Evolutionary conservation across 2,329 filamentous ascomycete genomes (phyloP).

Genomic region (Fusarium floridanum): DNA sequence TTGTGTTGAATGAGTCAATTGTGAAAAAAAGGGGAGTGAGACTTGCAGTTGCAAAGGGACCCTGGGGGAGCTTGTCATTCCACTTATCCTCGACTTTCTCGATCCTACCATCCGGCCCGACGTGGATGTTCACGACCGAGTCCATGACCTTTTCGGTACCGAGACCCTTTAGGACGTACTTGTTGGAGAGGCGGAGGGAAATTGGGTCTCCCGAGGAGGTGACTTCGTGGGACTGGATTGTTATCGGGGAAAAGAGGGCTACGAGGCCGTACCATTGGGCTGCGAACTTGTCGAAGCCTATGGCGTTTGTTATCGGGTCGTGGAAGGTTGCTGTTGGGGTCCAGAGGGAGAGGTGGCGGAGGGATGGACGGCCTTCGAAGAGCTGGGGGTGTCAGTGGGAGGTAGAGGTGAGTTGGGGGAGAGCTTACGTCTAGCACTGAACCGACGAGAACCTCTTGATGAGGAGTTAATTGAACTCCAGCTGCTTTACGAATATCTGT

Average conservation of each 20-base stretch:
- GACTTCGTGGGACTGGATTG: slow-evolving; percentile 66
- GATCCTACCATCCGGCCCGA: slow-evolving; percentile 52
- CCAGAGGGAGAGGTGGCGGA: slow-evolving; percentile 72
- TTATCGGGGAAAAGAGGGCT: slow-evolving; percentile 64
- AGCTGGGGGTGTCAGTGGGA: slow-evolving; percentile 53
- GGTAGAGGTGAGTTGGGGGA: neutral
- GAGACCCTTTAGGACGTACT: slow-evolving; percentile 56
- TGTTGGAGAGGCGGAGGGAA: slow-evolving; percentile 60
- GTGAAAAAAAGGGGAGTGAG: slow-evolving; percentile 4
- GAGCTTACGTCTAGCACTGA: slow-evolving; percentile 11
- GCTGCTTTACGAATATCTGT: neutral
- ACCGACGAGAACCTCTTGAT: slow-evolving; percentile 12
- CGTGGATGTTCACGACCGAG: slow-evolving; percentile 52
- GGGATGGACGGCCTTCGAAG: slow-evolving; percentile 70
- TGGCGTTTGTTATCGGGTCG: slow-evolving; percentile 70
- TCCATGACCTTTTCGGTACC: slow-evolving; percentile 62
- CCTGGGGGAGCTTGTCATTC: slow-evolving; percentile 54
- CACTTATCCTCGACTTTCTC: slow-evolving; percentile 53
- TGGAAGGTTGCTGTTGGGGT: slow-evolving; percentile 67
- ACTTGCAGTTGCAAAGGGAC: slow-evolving; percentile 51
- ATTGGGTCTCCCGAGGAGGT: slow-evolving; percentile 70
- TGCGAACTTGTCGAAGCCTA: slow-evolving; percentile 64
- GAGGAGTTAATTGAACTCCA: neutral
- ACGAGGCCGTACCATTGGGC: slow-evolving; percentile 71
- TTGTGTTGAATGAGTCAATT: neutral